Evolutionary conservation across 2,329 filamentous ascomycete species (phyloP).

Genomic region (Davidsoniella australis): DNA sequence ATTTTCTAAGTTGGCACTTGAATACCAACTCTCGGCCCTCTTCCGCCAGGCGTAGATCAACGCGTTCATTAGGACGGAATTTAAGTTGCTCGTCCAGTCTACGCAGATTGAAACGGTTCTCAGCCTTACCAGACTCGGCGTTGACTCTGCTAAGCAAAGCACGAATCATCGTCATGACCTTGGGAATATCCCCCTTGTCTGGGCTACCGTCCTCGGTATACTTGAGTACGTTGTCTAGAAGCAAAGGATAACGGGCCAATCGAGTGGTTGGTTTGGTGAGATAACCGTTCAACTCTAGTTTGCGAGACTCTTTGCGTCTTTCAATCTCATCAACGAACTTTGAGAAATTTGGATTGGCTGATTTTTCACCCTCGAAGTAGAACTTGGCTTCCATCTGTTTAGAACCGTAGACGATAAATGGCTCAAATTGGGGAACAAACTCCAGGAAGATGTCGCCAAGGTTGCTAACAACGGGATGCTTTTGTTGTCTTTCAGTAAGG

Average conservation of each 20-base stretch:
- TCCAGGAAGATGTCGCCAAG: constrained; percentile 91
- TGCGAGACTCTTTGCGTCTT: constrained; percentile 85
- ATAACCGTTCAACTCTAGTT: constrained; percentile 93
- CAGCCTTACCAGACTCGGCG: constrained; percentile 85
- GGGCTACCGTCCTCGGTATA: constrained; percentile 67
- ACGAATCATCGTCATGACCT: constrained; percentile 71
- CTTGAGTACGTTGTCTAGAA: constrained; percentile 83
- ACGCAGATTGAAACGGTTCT: constrained; percentile 92
- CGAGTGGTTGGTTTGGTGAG: constrained; percentile 93
- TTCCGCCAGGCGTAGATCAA: constrained; percentile 87
- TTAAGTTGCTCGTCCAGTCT: constrained; percentile 82
- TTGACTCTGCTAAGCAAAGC: constrained; percentile 81
- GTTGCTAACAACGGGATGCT: constrained; percentile 71
- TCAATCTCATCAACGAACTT: constrained; percentile 96
- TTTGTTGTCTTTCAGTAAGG: constrained; percentile 81
- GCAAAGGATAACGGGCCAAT: constrained; percentile 78
- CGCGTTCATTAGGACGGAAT: constrained; percentile 75
- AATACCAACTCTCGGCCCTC: constrained; percentile 85
- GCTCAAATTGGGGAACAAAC: constrained; percentile 80
- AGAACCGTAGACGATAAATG: constrained; percentile 90
- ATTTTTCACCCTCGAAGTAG: constrained; percentile 92
- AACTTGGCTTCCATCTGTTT: constrained; percentile 95
- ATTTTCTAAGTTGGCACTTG: constrained; percentile 88
- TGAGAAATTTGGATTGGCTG: constrained; percentile 65
- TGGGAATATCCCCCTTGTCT: constrained; percentile 82